Evolutionary conservation across 345 rosid species (phyloP).

Genomic region (Acer yangbiense): DNA sequence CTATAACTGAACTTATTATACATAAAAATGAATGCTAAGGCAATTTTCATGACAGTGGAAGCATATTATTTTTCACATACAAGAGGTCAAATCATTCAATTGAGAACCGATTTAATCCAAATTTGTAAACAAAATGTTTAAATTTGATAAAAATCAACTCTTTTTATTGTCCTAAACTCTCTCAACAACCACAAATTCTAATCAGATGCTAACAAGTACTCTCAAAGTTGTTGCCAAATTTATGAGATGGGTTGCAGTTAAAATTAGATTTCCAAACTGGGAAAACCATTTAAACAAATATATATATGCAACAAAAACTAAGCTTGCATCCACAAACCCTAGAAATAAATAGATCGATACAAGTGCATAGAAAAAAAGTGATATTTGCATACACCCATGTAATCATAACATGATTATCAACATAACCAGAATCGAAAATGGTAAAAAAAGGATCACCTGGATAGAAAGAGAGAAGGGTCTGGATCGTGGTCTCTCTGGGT

Average conservation of each 20-base stretch:
- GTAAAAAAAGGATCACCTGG: background rate
- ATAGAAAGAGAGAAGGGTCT: background rate
- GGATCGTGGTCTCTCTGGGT: background rate
- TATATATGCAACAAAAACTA: background rate
- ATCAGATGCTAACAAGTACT: background rate
- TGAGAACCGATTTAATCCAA: background rate
- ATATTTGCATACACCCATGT: background rate
- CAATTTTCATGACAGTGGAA: background rate
- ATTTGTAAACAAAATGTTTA: background rate
- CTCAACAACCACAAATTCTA: background rate
- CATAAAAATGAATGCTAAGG: background rate
- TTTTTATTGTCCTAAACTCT: background rate
- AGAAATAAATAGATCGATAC: background rate
- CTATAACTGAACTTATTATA: background rate
- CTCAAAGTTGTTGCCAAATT: background rate
- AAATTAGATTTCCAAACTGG: constrained; percentile 6
- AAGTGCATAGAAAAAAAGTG: background rate
- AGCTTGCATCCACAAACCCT: constrained; percentile 1
- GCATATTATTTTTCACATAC: background rate
- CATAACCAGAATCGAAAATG: background rate
- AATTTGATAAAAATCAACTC: background rate
- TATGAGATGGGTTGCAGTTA: background rate
- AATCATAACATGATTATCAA: background rate
- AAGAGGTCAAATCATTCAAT: background rate
- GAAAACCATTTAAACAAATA: background rate